Evolutionary conservation across 2,329 filamentous ascomycete species (phyloP).

Genomic region (Alternaria sp.): DNA sequence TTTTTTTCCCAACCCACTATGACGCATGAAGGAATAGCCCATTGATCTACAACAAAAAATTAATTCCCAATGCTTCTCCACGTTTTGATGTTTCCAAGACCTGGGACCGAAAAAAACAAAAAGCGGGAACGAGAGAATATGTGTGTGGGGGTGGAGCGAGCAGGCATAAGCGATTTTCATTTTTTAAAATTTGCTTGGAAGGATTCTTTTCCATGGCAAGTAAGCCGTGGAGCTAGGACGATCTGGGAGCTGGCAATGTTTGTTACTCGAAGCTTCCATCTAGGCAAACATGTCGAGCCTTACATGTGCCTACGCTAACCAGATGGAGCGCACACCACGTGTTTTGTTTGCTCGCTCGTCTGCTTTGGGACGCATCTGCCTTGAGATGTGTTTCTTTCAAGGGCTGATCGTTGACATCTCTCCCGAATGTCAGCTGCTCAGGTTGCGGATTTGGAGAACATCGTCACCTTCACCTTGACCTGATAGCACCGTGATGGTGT

Average conservation of each 20-base stretch:
- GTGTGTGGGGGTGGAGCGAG: conserved; percentile 8
- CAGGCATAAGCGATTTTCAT: conserved; percentile 6
- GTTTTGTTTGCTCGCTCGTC: conserved; percentile 1
- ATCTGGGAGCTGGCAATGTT: not conserved
- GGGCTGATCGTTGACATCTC: not conserved
- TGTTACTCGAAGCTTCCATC: not conserved
- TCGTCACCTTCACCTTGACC: conserved; percentile 4
- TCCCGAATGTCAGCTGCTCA: not conserved
- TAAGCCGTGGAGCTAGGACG: not conserved
- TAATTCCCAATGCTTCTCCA: conserved; percentile 7
- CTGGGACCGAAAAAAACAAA: conserved; percentile 5
- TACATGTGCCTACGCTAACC: conserved; percentile 10
- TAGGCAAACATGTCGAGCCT: conserved; percentile 1
- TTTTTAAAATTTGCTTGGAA: not conserved
- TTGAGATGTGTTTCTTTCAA: conserved; percentile 6
- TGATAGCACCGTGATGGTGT: not conserved
- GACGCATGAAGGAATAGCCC: not conserved
- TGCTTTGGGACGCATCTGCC: conserved; percentile 14
- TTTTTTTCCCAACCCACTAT: not conserved
- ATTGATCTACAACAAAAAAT: not conserved
- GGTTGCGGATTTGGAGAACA: not conserved
- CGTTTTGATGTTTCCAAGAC: not conserved
- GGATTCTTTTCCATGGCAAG: conserved; percentile 1
- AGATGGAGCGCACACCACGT: conserved; percentile 4
- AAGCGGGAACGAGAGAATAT: conserved; percentile 1